Base-by-base conservation (phyloP, 179 eudicot genomes). In the Spergularia azorica region DNA sequence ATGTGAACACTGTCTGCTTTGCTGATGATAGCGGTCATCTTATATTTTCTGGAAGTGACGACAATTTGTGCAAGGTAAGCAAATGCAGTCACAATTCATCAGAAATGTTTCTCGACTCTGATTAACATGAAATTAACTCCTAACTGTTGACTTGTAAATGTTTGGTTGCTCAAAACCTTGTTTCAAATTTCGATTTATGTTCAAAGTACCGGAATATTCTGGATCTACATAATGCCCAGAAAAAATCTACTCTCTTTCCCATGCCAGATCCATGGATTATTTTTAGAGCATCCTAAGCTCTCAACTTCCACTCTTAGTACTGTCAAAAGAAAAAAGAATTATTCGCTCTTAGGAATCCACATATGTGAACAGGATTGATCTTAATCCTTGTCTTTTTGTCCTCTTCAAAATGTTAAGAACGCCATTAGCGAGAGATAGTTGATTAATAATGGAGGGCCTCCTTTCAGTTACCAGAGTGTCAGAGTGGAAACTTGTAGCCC, bases 1-100 rank as follows among this genome's bases (percentile, higher is more conserved):
- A 94, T 89, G 98, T 94, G 77, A 94, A 94, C 80, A 77, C 91
- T 43, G 98, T 94, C 50, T 94, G 96, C 80, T 94, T 94, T 79
- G 97, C 94, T 78, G 98, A 94, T 80, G 97, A 89, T 82, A 84
- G 88, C 79, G 93, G 97, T 75, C 83, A 94, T 81, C 80, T 94
- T 70, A 85, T 92, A 65, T 90, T 84, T 79, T 94, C 98, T 51
- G 97, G 98, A 69, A 89, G 98, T 75, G 98, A 94, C 51, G 97
- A 94, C 87, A 82, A 72, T 80, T 86, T 92, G 58, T 92, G 96
- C 80, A 94, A 94, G 89, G 97, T 94, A 87, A 79, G 66, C 50
- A 0, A 65, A 15, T 77, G 12, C 65, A 20, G 43, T 60, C 9
- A 38, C 69, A 3, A 26, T 75, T 9, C 0, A 11, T 55, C 18